Evolutionary conservation across 1,284 basidiomycete species (phyloP).

Genomic region (Leccinum pachyderme): DNA sequence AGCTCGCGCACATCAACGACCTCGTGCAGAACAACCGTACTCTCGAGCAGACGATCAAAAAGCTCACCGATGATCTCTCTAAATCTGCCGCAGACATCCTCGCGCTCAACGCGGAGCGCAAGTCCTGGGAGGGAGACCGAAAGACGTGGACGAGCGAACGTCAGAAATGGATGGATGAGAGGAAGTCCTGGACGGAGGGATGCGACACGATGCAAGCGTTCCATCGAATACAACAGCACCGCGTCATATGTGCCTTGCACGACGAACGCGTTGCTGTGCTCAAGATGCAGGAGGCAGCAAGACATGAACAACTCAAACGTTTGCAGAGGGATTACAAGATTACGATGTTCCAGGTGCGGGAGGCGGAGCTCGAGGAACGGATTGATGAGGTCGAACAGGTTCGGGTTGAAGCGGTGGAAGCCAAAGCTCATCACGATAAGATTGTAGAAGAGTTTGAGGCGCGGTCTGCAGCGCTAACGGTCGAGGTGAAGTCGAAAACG

Average conservation of each 20-base stretch:
- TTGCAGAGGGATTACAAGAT: conserved; percentile 63
- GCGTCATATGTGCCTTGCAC: conserved; percentile 51
- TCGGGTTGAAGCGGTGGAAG: conserved; percentile 35
- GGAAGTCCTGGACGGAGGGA: conserved; percentile 56
- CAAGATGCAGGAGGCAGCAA: conserved; percentile 49
- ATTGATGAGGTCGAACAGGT: conserved; percentile 46
- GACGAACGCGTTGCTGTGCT: conserved; percentile 47
- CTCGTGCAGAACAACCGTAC: conserved; percentile 62
- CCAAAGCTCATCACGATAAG: conserved; percentile 25
- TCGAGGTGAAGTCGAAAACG: conserved; percentile 40
- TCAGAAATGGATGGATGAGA: conserved; percentile 50
- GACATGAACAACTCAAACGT: conserved; percentile 53
- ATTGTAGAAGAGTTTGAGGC: conserved; percentile 33
- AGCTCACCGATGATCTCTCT: conserved; percentile 46
- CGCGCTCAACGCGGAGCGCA: conserved; percentile 19
- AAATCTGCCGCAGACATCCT: conserved; percentile 28
- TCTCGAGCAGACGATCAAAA: conserved; percentile 56
- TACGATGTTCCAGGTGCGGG: conserved; percentile 59
- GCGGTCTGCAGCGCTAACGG: conserved; percentile 32
- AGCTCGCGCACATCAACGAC: conserved; percentile 65
- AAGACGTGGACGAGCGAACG: conserved; percentile 45
- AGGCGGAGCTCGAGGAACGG: conserved; percentile 54
- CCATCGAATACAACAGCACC: conserved; percentile 62
- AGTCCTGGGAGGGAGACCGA: conserved; percentile 29
- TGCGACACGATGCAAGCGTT: conserved; percentile 60